Evolutionary conservation across 129 eudicot genomes (phyloP).

Genomic region (Heracleum sosnowskyi): DNA sequence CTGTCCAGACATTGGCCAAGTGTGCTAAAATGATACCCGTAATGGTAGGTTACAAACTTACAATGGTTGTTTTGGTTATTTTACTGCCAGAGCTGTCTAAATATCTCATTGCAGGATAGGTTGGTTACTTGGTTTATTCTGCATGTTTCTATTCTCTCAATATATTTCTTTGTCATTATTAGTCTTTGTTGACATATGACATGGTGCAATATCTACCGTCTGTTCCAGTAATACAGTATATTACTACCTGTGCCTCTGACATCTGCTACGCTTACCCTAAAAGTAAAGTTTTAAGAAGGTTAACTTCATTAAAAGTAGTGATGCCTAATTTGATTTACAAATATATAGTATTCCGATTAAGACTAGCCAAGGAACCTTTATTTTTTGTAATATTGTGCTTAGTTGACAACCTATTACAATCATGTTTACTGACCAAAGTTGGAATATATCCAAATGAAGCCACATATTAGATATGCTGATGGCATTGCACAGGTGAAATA

Average conservation of each 20-base stretch:
- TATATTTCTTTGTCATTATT: not conserved
- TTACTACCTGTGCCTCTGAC: not conserved
- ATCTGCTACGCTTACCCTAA: not conserved
- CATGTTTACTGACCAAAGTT: not conserved
- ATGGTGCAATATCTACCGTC: not conserved
- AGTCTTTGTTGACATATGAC: not conserved
- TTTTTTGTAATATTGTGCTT: not conserved
- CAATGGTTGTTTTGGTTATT: not conserved
- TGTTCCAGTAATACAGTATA: not conserved
- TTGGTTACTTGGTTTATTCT: not conserved
- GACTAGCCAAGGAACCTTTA: not conserved
- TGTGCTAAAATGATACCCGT: conserved; percentile 99
- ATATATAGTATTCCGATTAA: not conserved
- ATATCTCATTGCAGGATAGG: not conserved
- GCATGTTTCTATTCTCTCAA: not conserved
- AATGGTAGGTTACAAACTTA: conserved; percentile 89
- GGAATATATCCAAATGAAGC: not conserved
- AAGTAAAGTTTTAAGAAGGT: not conserved
- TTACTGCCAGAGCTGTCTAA: not conserved
- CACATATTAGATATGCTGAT: not conserved
- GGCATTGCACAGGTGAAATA: not conserved
- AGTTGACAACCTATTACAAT: not conserved
- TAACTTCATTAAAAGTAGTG: not conserved
- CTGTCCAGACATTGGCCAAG: conserved; percentile 95
- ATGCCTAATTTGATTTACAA: not conserved